Percentiles rank a stretch among this genome's conserved stretches.
Evolutionary conservation across 2,329 filamentous ascomycete genomes (phyloP).

Genomic region (Fusarium phyllophilum): DNA sequence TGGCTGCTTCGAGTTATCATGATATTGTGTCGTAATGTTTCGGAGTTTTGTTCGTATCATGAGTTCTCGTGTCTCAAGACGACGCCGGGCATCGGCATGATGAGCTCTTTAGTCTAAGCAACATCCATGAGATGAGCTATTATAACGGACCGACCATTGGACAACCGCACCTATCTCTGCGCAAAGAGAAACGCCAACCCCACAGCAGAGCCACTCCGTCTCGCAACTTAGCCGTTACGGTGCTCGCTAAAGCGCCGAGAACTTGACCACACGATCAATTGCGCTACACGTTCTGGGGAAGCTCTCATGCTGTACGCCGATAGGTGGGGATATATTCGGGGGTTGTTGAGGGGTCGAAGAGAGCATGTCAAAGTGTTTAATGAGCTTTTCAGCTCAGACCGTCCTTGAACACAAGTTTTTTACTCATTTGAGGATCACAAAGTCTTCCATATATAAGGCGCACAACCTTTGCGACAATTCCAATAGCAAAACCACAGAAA

Average conservation of each 20-base stretch:
- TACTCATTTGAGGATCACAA: neutral
- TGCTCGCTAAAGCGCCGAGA: conserved; percentile 25
- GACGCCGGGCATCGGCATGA: neutral
- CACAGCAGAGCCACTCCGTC: conserved; percentile 13
- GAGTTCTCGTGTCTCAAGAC: neutral
- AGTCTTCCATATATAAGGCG: neutral
- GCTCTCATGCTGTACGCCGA: conserved; percentile 33
- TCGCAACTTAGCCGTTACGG: conserved; percentile 8
- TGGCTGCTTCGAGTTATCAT: neutral
- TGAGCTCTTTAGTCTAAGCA: neutral
- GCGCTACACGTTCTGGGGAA: conserved; percentile 22
- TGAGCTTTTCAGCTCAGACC: neutral
- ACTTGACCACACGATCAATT: conserved; percentile 20
- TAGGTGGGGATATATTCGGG: conserved; percentile 44
- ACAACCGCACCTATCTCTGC: conserved; percentile 28
- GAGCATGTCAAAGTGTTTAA: neutral
- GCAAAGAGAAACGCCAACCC: conserved; percentile 9
- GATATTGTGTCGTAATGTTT: neutral
- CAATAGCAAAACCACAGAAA: neutral
- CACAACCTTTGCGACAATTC: neutral
- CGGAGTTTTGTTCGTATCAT: conserved; percentile 5
- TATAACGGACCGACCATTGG: conserved; percentile 9
- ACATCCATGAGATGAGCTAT: neutral
- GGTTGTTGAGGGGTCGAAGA: conserved; percentile 21
- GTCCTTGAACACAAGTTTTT: neutral